Conservation (phyloP, 495 filamentous ascomycete genomes). For the Aspergillus saccharolyticus region DNA sequence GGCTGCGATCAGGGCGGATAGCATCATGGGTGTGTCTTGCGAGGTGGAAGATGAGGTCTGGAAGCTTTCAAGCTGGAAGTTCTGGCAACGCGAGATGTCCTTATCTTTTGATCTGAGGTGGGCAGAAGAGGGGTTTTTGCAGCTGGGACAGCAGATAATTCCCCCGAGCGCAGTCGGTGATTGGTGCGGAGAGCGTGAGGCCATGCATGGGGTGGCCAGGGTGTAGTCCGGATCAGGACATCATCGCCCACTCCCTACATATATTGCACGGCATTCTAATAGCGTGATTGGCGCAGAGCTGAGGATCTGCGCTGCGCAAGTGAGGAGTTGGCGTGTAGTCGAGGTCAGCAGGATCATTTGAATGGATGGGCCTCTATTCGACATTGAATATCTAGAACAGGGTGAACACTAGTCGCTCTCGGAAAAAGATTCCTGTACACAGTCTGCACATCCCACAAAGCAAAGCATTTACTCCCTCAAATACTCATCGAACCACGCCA, state of each 20-base stretch:
- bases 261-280: not conserved
- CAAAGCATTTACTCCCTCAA: slow-evolving; percentile 21
- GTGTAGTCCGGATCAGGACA: not conserved
- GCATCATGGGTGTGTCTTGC: not conserved
- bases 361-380: too few relatives aligned
- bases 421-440: not conserved
- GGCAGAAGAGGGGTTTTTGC: not conserved
- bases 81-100: not conserved
- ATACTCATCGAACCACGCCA: slow-evolving; percentile 63
- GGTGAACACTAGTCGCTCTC: too few relatives aligned
- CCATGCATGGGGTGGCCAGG: not conserved
- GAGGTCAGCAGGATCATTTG: too few relatives aligned
- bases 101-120: not conserved
- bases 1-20: not conserved
- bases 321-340: too few relatives aligned
- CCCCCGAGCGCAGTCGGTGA: not conserved
- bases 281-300: not conserved
- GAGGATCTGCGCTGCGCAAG: too few relatives aligned
- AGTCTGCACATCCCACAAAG: not conserved
- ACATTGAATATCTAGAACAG: too few relatives aligned
- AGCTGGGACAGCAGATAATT: not conserved
- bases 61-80: not conserved
- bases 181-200: not conserved
- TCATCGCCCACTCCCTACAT: not conserved
- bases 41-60: not conserved